Percentiles rank a stretch among this genome's conserved stretches.
Evolutionary conservation across 768 basidiomycete species (phyloP).

Genomic region (Boletus huronensis): DNA sequence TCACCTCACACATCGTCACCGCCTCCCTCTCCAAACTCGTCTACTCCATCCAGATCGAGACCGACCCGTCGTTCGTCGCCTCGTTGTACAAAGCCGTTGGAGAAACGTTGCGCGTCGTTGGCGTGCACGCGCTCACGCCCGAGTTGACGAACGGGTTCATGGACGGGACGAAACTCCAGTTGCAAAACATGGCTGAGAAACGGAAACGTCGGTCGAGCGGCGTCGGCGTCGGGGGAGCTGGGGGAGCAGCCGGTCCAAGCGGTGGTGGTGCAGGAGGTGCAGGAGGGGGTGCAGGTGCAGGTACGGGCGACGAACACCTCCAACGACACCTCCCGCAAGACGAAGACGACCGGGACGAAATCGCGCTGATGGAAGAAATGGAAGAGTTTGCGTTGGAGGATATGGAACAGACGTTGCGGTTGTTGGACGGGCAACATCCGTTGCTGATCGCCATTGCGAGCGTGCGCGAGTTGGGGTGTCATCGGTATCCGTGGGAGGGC

Average conservation of each 20-base stretch:
- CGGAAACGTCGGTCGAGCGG: conserved; percentile 51
- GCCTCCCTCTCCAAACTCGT: conserved; percentile 67
- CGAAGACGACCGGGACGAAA: conserved; percentile 62
- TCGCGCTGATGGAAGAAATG: conserved; percentile 74
- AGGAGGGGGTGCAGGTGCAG: too few species aligned
- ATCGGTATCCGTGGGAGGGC: conserved; percentile 43
- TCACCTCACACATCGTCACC: conserved; percentile 65
- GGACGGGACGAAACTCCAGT: conserved; percentile 69
- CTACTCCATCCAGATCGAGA: conserved; percentile 59
- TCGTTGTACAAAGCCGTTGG: conserved; percentile 71
- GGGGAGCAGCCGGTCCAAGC: not conserved
- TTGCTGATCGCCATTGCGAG: conserved; percentile 67
- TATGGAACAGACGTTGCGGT: conserved; percentile 60
- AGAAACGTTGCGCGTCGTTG: conserved; percentile 58
- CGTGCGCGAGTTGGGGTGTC: conserved; percentile 65
- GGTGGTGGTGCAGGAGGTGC: not conserved
- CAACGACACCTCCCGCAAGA: not conserved
- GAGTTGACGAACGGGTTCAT: conserved; percentile 54
- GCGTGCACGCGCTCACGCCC: conserved; percentile 49
- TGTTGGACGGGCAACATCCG: conserved; percentile 59
- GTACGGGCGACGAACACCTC: not conserved
- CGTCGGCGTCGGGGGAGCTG: not conserved
- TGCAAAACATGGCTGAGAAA: conserved; percentile 64
- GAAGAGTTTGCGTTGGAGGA: conserved; percentile 81
- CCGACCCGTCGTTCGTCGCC: conserved; percentile 72